Percentiles rank a stretch among this genome's conserved stretches.
Conservation (phyloP, 352 stramenopile genomes). For the Phytopythium aichiense region DNA sequence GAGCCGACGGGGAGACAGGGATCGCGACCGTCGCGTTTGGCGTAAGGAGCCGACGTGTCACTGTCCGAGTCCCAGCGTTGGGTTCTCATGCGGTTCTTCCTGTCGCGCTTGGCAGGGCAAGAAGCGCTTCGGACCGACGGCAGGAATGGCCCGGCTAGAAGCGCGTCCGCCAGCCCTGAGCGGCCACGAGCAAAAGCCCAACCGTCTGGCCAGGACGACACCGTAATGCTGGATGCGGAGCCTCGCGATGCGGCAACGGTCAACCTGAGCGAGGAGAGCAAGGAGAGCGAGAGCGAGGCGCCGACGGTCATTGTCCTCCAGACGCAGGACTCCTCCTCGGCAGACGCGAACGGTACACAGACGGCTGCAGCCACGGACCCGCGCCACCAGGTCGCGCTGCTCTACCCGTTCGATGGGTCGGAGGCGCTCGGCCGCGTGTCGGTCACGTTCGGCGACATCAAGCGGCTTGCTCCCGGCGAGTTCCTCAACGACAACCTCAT, state of each 20-base stretch:
- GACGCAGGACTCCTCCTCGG: conserved; percentile 3
- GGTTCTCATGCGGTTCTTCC: neutral
- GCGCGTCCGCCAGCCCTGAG: neutral
- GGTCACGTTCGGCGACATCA: conserved; percentile 84
- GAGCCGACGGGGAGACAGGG: neutral
- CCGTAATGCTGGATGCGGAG: neutral
- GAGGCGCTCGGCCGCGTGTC: conserved; percentile 47
- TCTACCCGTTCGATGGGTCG: conserved; percentile 61
- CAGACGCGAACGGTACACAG: conserved; percentile 1
- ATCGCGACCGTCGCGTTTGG: neutral
- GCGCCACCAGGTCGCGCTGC: conserved; percentile 40
- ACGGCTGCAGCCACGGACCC: conserved; percentile 1
- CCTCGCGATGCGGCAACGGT: neutral
- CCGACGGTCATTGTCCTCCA: conserved; percentile 4
- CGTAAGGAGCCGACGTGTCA: neutral
- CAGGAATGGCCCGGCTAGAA: neutral
- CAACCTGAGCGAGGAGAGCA: conserved; percentile 1
- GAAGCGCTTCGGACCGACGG: neutral
- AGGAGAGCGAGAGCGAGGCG: neutral
- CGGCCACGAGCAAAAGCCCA: neutral
- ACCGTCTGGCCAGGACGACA: neutral
- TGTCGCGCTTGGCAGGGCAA: neutral
- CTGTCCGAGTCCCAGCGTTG: neutral
- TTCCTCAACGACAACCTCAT: conserved; percentile 94
- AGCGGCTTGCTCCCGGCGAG: conserved; percentile 83